Evolutionary conservation across 164 flowering plant species (phyloP), one percentile per base, ranked within the genome.

Genomic region (Taxillus chinensis): DNA sequence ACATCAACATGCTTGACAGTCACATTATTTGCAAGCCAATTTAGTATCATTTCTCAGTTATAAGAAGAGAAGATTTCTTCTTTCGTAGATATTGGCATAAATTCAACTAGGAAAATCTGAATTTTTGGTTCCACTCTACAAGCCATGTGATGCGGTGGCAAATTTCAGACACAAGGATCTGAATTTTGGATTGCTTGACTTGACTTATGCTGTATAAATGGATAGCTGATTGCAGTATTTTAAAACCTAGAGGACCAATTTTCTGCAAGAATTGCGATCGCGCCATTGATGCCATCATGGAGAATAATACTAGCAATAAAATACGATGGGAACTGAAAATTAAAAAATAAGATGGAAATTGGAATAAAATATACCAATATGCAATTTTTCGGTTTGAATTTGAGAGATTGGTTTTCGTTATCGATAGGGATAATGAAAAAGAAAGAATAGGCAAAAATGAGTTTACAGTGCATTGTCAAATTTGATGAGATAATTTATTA

Each of bases 91-190:
- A 55, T 27, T 2, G 86, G 81, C 57, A 80, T 27, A 57, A 80
- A 84, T 57, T 59, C 69, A 3, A 6, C 9, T 55, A 41, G 5
- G 50, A 40, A 41, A 54, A 67, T 37, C 60, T 51, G 41, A 84
- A 81, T 46, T 74, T 83, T 14, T 15, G 59, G 65, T 81, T 82
- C 76, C 86, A 82, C 3, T 73, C 69, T 41, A 78, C 69, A 64
- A 82, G 68, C 90, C 90, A 84, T 0, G 82, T 66, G 10, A 63
- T 46, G 12, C 62, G 58, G 45, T 4, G 0, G 51, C 42, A 7
- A 0, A 56, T 9, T 16, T 17, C 0, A 0, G 83, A 74, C 15
- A 70, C 3, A 45, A 63, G 66, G 1, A 79, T 39, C 16, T 49
- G 9, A 8, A 7, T 40, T 3, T 58, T 10, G 51, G 17, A 8